These are phyloP conservation scores for Fomitopsis betulina DNA, from an alignment of 1,284 basidiomycete genomes.

Conservation along the genomic window DNA sequence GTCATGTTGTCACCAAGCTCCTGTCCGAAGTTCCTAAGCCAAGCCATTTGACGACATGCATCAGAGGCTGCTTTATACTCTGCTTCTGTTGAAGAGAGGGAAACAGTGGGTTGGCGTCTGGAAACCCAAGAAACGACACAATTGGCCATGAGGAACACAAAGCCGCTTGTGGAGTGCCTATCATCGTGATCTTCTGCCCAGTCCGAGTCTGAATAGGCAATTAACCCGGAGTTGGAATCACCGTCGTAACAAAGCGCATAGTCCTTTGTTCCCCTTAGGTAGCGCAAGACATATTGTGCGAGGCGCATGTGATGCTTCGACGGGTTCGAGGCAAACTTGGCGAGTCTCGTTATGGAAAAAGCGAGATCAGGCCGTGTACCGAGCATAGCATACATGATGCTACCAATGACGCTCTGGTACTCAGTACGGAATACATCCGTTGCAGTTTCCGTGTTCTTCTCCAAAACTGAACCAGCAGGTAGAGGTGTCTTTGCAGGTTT, in stretches of 20 bases:
- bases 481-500: background rate
- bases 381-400: conserved; percentile 33
- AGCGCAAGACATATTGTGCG: conserved; percentile 31
- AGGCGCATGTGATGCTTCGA: conserved; percentile 30
- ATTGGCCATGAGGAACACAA: conserved; percentile 22
- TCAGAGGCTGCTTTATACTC: conserved; percentile 31
- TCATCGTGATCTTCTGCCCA: conserved; percentile 25
- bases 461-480: background rate
- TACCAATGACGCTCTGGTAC: conserved; percentile 30
- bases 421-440: background rate
- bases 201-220: conserved; percentile 37
- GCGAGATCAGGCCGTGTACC: conserved; percentile 34
- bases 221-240: conserved; percentile 10
- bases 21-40: conserved; percentile 14
- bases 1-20: conserved; percentile 6
- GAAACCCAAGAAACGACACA: conserved; percentile 32
- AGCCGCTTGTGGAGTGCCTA: conserved; percentile 30
- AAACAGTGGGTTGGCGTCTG: conserved; percentile 24
- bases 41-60: conserved; percentile 18
- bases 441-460: background rate
- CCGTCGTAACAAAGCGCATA: conserved; percentile 27
- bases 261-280: conserved; percentile 33
- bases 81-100: conserved; percentile 21
- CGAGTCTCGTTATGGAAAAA: conserved; percentile 10
- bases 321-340: conserved; percentile 29